Conservation (phyloP, 495 filamentous ascomycete species). For the Haplographium delicatum region DNA sequence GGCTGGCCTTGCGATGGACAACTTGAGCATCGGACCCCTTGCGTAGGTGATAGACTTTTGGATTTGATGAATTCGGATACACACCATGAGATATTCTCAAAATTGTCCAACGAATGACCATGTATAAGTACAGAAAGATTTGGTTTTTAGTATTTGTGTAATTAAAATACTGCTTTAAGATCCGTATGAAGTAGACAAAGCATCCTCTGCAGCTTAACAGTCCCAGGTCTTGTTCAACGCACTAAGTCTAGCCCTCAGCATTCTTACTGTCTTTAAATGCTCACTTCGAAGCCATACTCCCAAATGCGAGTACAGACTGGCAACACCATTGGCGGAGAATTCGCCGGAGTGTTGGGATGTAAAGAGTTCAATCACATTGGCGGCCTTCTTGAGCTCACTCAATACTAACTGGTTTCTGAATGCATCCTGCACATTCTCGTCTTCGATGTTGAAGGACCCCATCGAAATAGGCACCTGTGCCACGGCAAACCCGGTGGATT, state of each 20-base stretch:
- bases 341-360: constrained; percentile 11
- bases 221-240: constrained; percentile 14
- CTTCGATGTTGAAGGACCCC: constrained; percentile 23
- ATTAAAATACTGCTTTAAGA: background rate
- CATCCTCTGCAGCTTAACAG: background rate
- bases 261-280: constrained; percentile 15
- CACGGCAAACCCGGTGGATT: constrained; percentile 19
- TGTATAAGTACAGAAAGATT: background rate
- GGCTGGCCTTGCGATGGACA: too few species aligned
- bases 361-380: constrained; percentile 21
- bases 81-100: background rate
- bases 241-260: constrained; percentile 15
- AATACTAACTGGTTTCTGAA: constrained; percentile 21
- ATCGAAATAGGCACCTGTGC: constrained; percentile 19
- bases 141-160: background rate
- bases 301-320: constrained; percentile 15
- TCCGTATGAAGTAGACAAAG: background rate
- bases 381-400: constrained; percentile 21
- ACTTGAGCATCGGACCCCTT: too few species aligned
- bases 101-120: background rate
- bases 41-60: too few species aligned
- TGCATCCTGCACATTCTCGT: constrained; percentile 20
- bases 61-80: too few species aligned
- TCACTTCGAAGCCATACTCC: constrained; percentile 20
- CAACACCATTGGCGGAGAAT: constrained; percentile 7